These are phyloP conservation scores for Malassezia japonica DNA, from an alignment of 1,284 basidiomycete species.

Conservation along the genomic window DNA sequence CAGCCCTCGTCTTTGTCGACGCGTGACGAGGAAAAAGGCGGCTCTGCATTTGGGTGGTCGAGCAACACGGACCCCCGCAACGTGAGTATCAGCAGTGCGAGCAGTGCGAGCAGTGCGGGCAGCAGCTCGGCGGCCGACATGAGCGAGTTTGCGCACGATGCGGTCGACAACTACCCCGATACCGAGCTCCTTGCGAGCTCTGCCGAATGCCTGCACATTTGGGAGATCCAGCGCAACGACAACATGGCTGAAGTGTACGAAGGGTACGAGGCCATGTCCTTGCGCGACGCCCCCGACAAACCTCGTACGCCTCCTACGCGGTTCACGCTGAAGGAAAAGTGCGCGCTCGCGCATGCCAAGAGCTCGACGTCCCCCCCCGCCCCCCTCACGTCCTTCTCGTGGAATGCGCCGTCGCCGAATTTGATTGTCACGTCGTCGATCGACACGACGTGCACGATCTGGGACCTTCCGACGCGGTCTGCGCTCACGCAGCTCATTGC, in stretches of 20 bases:
- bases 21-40: neutral
- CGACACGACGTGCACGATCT: slow-evolving; percentile 51
- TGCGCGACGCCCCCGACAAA: slow-evolving; percentile 16
- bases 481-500: slow-evolving; percentile 82
- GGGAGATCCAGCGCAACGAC: slow-evolving; percentile 36
- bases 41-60: too few species aligned
- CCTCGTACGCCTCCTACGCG: slow-evolving; percentile 14
- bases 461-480: slow-evolving; percentile 92
- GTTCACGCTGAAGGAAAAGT: slow-evolving; percentile 41
- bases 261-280: slow-evolving; percentile 24
- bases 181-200: slow-evolving; percentile 43
- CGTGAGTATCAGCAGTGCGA: neutral
- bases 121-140: slow-evolving; percentile 8
- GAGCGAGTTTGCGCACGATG: slow-evolving; percentile 6
- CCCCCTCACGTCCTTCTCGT: slow-evolving; percentile 45
- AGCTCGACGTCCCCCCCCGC: slow-evolving; percentile 41
- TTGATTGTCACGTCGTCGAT: slow-evolving; percentile 56
- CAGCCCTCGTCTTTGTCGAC: slow-evolving; percentile 34
- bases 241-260: slow-evolving; percentile 20
- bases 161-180: slow-evolving; percentile 27
- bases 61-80: slow-evolving; percentile 1
- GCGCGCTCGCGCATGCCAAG: slow-evolving; percentile 42
- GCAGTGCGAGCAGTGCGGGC: slow-evolving; percentile 4
- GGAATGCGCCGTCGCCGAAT: slow-evolving; percentile 46
- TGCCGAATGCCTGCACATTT: slow-evolving; percentile 45